phyloP scores from a whole-genome alignment of 768 basidiomycete genomes.

The Suillus occidentalis region DNA sequence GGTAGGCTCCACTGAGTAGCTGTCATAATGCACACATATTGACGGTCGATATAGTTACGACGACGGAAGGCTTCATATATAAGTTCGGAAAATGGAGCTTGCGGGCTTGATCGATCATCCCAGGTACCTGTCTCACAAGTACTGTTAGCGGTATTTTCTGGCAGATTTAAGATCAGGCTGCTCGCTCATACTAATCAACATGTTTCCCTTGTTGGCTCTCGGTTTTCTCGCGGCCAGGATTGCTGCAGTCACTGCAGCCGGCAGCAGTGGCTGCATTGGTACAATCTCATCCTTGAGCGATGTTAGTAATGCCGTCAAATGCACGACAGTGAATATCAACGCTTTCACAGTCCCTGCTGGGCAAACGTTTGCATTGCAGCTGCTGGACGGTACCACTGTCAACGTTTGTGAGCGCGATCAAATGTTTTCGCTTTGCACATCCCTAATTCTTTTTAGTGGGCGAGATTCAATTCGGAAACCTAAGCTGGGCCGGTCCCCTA shows the following conservation, averaged over 20 bases:
- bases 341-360: constrained; percentile 58
- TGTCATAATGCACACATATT: neutral
- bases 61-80: neutral
- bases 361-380: constrained; percentile 45
- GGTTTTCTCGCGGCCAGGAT: constrained; percentile 19
- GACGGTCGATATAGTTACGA: neutral
- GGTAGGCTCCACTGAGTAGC: neutral
- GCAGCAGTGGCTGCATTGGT: constrained; percentile 40
- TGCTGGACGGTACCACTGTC: constrained; percentile 53
- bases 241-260: constrained; percentile 17
- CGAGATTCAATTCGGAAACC: constrained; percentile 54
- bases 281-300: constrained; percentile 54
- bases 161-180: neutral
- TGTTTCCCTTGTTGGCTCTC: constrained; percentile 13
- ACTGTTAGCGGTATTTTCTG: neutral
- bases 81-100: neutral
- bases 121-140: neutral
- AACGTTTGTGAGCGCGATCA: constrained; percentile 48
- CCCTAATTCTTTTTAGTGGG: constrained; percentile 41
- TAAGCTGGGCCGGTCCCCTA: constrained; percentile 53
- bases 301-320: constrained; percentile 50
- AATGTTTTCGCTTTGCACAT: neutral
- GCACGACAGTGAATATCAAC: constrained; percentile 58
- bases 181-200: neutral
- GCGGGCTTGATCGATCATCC: neutral